Evolutionary conservation across 2,329 filamentous ascomycete genomes (phyloP), one percentile per base, ranked within the genome.

Genomic region (Aspergillus sojae): DNA sequence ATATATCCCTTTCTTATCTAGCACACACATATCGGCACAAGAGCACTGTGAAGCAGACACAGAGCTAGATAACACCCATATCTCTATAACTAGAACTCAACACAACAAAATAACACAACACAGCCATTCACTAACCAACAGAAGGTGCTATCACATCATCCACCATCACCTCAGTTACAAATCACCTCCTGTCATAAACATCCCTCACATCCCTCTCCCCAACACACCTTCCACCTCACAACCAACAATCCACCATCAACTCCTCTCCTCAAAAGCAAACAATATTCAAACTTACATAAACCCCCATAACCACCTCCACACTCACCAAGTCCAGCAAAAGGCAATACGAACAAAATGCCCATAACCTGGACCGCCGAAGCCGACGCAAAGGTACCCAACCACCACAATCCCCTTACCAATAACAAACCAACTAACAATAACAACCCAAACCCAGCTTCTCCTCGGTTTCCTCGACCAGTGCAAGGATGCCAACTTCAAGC

Each of bases 391-490:
- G 52, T 34, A 53, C 34, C 23, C 5, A 36, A 19, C 11, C 11
- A 16, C 28, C 30, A 11, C 30, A 14, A 2, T 2, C 3, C 19
- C 19, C 9, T 19, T 19, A 14, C 32, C 3, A 16, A 12, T 1
- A 23, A 14, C 9, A 12, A 4, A 4, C 10, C 10, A 12, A 11
- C 30, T 54, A 36, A 54, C 50, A 54, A n/a, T 28, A 21, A 23
- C n/a, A 16, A 53, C 9, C 48, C 16, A 32, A 1, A 50, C 52
- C 52, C 52, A 63, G 62, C 58, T 63, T 26, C 14, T 61, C 46
- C 2, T 63, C 19, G 62, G 52, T 21, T 11, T 54, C 32, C 45
- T 63, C 5, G 14, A 30, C 2, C 58, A 63, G 21, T 21, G 28
- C 30, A 56, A 53, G 2, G 43, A 41, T 21, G 36, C 46, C 2